These are phyloP conservation scores for Lenwebbia sp. DNA, from an alignment of 345 rosid genomes.

Conservation along the genomic window DNA sequence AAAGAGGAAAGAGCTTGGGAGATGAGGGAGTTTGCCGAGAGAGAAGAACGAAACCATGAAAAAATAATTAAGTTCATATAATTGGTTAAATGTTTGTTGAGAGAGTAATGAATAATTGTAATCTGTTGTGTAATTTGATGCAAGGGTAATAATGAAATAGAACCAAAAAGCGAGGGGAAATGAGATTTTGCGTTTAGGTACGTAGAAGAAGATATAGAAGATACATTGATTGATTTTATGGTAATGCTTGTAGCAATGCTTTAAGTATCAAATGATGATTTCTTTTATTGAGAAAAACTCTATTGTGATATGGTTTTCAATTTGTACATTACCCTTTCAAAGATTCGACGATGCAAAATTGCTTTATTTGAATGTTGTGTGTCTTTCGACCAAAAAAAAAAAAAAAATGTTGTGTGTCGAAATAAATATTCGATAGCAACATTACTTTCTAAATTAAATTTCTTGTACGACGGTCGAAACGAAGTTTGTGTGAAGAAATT, in stretches of 20 bases:
- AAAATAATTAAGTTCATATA: background rate
- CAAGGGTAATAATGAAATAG: background rate
- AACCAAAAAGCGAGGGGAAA: background rate
- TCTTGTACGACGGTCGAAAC: background rate
- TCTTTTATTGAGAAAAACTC: background rate
- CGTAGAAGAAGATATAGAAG: background rate
- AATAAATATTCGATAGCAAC: background rate
- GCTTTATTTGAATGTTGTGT: background rate
- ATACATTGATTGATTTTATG: background rate
- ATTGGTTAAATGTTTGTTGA: background rate
- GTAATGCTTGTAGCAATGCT: background rate
- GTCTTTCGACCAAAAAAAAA: too few relatives aligned
- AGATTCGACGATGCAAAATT: background rate
- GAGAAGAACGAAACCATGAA: too few relatives aligned
- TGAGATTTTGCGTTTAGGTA: background rate
- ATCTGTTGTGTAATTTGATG: background rate
- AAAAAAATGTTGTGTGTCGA: background rate
- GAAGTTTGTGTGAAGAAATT: background rate
- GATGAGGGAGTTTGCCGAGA: too few relatives aligned
- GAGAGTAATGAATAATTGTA: background rate
- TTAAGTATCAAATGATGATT: background rate
- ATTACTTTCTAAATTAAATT: background rate
- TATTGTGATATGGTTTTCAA: background rate
- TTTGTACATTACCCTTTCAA: background rate
- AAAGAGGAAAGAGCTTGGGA: too few relatives aligned